Conservation (phyloP, 202 grass and related monocot genomes). For the Schoenoplectus triqueter region DNA sequence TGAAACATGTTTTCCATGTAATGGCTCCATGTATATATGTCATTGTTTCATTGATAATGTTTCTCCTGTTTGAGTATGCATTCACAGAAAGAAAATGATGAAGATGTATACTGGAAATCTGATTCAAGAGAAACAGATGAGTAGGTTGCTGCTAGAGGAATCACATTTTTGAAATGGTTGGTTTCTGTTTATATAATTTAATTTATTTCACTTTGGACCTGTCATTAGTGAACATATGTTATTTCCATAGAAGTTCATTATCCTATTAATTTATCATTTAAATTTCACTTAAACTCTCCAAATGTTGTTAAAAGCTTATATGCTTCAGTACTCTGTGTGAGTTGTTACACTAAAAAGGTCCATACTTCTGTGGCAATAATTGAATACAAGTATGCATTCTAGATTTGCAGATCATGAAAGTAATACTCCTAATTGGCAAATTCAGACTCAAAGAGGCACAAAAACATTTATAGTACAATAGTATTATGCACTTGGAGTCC, state of each 20-base stretch:
- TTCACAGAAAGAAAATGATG: constrained; percentile 78
- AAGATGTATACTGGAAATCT: constrained; percentile 80
- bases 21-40: not conserved
- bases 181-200: constrained; percentile 10
- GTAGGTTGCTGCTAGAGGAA: constrained; percentile 61
- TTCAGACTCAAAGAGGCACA: not conserved
- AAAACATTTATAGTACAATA: not conserved
- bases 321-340: not conserved
- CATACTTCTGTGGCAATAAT: not conserved
- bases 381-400: not conserved
- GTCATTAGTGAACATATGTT: not conserved
- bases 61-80: not conserved
- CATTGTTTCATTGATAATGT: not conserved
- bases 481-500: not conserved
- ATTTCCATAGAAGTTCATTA: not conserved
- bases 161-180: constrained; percentile 85
- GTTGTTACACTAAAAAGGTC: not conserved
- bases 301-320: not conserved
- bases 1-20: not conserved
- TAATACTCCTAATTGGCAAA: not conserved
- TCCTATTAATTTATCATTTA: not conserved
- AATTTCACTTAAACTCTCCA: not conserved
- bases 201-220: not conserved
- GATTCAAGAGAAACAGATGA: constrained; percentile 76
- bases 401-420: not conserved